phyloP scores from a whole-genome alignment of 345 rosid genomes.

The Eutrema yunnanense region DNA sequence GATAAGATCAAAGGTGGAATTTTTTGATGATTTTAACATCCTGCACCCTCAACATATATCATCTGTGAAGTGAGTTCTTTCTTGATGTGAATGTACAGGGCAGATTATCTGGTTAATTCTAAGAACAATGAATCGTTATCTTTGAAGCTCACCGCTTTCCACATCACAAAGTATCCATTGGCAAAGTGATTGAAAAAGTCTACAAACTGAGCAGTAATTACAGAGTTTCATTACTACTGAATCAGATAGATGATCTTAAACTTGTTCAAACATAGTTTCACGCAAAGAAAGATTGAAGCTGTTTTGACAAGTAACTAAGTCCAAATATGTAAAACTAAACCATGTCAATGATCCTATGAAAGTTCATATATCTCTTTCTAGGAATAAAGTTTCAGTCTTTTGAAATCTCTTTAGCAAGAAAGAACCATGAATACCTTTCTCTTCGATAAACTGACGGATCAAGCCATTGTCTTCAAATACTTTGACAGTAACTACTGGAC shows the following conservation, averaged over 20 bases:
- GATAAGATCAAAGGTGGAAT: neutral
- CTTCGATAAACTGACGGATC: constrained; percentile 77
- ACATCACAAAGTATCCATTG: neutral
- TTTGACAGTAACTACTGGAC: constrained; percentile 72
- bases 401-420: neutral
- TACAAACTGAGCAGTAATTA: neutral
- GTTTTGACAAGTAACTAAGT: neutral
- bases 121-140: neutral
- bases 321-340: neutral
- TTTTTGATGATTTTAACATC: neutral
- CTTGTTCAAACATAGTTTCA: constrained; percentile 1
- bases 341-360: neutral
- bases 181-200: neutral
- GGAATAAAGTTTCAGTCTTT: neutral
- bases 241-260: neutral
- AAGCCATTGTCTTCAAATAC: constrained; percentile 80
- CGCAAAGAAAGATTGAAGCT: neutral
- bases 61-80: neutral
- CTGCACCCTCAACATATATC: neutral
- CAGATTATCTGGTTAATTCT: neutral
- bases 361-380: neutral
- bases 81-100: neutral
- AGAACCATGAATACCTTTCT: constrained; percentile 35
- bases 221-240: neutral
- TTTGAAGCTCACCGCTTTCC: neutral